Evolutionary conservation across 441 rosid species (phyloP).

Genomic region (Gossypium aridum): DNA sequence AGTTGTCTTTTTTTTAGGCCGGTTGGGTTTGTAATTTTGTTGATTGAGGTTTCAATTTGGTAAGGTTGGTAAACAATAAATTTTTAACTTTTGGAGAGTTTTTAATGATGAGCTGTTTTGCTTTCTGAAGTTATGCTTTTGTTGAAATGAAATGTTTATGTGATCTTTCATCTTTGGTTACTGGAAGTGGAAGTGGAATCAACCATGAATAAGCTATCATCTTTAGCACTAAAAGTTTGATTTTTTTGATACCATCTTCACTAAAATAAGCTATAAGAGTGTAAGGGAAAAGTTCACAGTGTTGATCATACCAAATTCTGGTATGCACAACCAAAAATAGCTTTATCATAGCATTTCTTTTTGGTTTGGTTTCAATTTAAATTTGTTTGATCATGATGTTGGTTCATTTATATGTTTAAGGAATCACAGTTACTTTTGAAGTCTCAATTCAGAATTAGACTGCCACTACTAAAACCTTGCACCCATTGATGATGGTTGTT

Average conservation of each 20-base stretch:
- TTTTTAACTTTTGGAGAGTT: conserved; percentile 7
- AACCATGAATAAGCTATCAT: background rate
- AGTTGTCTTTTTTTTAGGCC: no score
- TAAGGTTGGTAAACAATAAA: conserved; percentile 5
- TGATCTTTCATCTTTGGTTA: conserved; percentile 25
- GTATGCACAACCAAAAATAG: conserved; percentile 3
- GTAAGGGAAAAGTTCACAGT: background rate
- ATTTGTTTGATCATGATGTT: conserved; percentile 9
- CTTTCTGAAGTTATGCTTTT: background rate
- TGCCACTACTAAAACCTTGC: background rate
- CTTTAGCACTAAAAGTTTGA: conserved; percentile 7
- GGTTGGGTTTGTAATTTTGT: background rate
- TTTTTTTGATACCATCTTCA: background rate
- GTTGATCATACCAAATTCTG: background rate
- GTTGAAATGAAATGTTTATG: conserved; percentile 10
- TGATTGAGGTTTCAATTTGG: conserved; percentile 14
- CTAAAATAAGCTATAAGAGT: background rate
- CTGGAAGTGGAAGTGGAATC: conserved; percentile 1
- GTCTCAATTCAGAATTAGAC: conserved; percentile 5
- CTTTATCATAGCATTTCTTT: conserved; percentile 2
- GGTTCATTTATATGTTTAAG: background rate
- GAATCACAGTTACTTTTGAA: background rate
- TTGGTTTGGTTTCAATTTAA: background rate
- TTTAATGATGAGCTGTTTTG: background rate
- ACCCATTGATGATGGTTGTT: background rate